Percentiles rank a stretch among this genome's conserved stretches.
Conservation (phyloP, 1,284 basidiomycete species). For the Sporisorium sorghi region DNA sequence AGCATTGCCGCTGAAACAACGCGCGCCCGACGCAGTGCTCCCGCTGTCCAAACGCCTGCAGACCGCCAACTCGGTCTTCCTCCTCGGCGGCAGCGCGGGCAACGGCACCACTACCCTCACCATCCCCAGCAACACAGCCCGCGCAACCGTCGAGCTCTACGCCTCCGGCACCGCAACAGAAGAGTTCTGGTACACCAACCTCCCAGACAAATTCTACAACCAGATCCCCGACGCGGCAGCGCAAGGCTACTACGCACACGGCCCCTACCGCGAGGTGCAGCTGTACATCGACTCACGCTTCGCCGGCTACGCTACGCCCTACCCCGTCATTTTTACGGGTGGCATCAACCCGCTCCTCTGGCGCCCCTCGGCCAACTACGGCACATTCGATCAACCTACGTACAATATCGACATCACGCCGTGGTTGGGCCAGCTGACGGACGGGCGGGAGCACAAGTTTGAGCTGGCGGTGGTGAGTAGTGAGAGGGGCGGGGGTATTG, state of each 20-base stretch:
- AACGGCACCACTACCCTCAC: constrained; percentile 30
- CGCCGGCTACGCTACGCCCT: constrained; percentile 81
- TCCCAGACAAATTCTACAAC: constrained; percentile 75
- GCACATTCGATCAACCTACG: constrained; percentile 81
- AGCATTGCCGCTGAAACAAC: constrained; percentile 18
- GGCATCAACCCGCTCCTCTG: constrained; percentile 80
- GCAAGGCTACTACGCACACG: constrained; percentile 66
- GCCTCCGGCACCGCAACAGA: constrained; percentile 49
- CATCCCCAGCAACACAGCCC: constrained; percentile 39
- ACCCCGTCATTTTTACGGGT: constrained; percentile 83
- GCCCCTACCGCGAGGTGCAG: constrained; percentile 81
- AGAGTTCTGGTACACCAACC: constrained; percentile 76
- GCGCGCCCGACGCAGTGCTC: constrained; percentile 30
- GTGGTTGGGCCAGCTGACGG: constrained; percentile 79
- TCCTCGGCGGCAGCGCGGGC: constrained; percentile 24
- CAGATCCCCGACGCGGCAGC: constrained; percentile 74
- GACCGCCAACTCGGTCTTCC: constrained; percentile 38
- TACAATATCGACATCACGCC: constrained; percentile 83
- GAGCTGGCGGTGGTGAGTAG: constrained; percentile 80
- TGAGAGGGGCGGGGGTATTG: constrained; percentile 75
- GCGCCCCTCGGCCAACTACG: constrained; percentile 83
- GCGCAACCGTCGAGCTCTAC: constrained; percentile 55
- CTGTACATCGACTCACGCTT: constrained; percentile 80
- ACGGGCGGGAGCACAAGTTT: constrained; percentile 77
- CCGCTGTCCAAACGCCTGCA: constrained; percentile 45